These are phyloP conservation scores for Staphylotrichum tortipilum DNA, from an alignment of 495 filamentous ascomycete species.

Conservation along the genomic window DNA sequence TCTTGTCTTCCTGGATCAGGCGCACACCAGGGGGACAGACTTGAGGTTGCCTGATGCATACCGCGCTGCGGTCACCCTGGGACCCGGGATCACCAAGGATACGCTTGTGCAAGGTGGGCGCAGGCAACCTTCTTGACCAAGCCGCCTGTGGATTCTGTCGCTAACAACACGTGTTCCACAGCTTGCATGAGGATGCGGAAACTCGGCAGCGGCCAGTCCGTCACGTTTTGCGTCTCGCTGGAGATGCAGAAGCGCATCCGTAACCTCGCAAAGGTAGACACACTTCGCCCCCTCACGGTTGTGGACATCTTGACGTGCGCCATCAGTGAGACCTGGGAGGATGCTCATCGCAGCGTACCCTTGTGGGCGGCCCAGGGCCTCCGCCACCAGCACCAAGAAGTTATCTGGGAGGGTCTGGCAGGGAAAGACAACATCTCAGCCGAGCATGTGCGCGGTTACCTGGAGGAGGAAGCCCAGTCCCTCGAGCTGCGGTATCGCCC, in stretches of 20 bases:
- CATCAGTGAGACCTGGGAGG: conserved; percentile 6
- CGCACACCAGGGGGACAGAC: conserved; percentile 69
- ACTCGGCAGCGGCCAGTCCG: conserved; percentile 53
- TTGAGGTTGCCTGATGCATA: conserved; percentile 53
- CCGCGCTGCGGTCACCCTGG: conserved; percentile 61
- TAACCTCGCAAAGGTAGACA: background rate
- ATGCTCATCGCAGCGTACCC: background rate
- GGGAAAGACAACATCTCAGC: background rate
- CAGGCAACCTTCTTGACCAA: too few species aligned
- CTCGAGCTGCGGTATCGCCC: conserved; percentile 15
- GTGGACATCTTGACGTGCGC: background rate
- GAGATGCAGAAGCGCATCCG: conserved; percentile 45
- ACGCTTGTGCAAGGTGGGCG: conserved; percentile 61
- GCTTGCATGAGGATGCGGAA: conserved; percentile 62
- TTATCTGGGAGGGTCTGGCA: background rate
- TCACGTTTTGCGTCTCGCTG: conserved; percentile 46
- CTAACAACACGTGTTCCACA: conserved; percentile 14
- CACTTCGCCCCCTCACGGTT: conserved; percentile 12
- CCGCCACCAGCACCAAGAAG: conserved; percentile 3
- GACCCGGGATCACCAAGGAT: conserved; percentile 61
- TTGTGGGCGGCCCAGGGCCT: conserved; percentile 2
- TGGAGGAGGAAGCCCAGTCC: conserved; percentile 30
- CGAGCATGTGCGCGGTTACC: conserved; percentile 34
- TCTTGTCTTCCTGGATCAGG: conserved; percentile 66
- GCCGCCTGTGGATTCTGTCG: too few species aligned